A percentile compares a stretch with the other conserved stretches of the same genome.
Evolutionary conservation across 345 rosid genomes (phyloP).

Genomic region (Abelmoschus esculentus): DNA sequence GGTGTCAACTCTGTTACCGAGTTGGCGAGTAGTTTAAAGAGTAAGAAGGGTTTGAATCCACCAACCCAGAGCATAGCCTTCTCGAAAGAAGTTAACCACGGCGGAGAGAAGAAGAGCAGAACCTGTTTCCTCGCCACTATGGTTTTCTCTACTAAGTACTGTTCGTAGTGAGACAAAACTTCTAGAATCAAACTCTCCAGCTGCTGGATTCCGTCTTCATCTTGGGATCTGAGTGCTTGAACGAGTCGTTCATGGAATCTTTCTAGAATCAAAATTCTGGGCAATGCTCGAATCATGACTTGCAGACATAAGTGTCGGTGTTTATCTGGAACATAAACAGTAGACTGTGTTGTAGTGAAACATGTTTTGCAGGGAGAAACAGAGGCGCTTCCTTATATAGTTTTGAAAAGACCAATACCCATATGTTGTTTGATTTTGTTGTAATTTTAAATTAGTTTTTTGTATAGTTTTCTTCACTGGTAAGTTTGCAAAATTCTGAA

Average conservation of each 20-base stretch:
- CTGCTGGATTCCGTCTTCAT: neutral
- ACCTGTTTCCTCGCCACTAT: slow-evolving; percentile 13
- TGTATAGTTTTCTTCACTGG: neutral
- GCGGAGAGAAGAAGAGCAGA: slow-evolving; percentile 29
- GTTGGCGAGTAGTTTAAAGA: slow-evolving; percentile 21
- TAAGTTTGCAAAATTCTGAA: neutral
- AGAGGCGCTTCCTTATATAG: neutral
- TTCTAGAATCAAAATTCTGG: slow-evolving; percentile 17
- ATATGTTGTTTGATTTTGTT: neutral
- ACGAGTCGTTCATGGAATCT: slow-evolving; percentile 19
- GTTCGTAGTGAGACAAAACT: slow-evolving; percentile 24
- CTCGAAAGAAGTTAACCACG: slow-evolving; percentile 37
- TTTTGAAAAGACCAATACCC: neutral
- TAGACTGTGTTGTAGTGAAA: neutral
- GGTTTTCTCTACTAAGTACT: slow-evolving; percentile 24
- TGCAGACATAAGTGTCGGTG: neutral
- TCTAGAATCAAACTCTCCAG: slow-evolving; percentile 14
- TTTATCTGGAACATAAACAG: neutral
- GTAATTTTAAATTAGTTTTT: neutral
- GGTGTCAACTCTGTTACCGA: slow-evolving; percentile 15
- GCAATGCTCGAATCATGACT: neutral
- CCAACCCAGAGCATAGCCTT: slow-evolving; percentile 30
- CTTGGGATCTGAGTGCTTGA: neutral
- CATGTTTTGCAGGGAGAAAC: neutral
- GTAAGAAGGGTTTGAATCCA: slow-evolving; percentile 30